Conservation (phyloP, 345 rosid genomes). For the Acer negundo region DNA sequence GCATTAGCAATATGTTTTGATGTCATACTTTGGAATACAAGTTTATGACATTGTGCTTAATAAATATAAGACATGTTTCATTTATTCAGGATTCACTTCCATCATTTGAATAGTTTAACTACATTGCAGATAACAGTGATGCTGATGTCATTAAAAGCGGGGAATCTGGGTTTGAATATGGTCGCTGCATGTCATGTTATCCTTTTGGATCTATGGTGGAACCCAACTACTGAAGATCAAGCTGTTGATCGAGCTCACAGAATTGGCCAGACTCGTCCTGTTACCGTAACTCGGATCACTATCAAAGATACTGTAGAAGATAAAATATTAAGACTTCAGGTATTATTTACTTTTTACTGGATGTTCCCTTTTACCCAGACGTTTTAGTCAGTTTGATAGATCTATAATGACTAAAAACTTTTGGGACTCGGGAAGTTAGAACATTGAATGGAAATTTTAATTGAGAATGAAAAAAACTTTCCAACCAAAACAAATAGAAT, state of each 20-base stretch:
- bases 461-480: not conserved
- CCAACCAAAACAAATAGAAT: not conserved
- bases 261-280: constrained; percentile 96
- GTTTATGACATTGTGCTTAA: constrained; percentile 8
- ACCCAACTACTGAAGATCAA: constrained; percentile 97
- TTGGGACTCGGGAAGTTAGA: constrained; percentile 6
- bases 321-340: constrained; percentile 88
- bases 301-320: constrained; percentile 86
- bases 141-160: constrained; percentile 97
- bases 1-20: not conserved
- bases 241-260: constrained; percentile 98
- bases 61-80: not conserved
- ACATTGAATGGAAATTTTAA: not conserved
- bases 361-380: not conserved
- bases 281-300: constrained; percentile 87
- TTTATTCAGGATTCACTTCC: not conserved
- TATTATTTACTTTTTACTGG: constrained; percentile 26
- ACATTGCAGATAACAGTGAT: constrained; percentile 70
- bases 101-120: constrained; percentile 17
- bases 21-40: not conserved
- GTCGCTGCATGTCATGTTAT: constrained; percentile 95
- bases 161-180: constrained; percentile 97
- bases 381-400: not conserved
- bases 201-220: constrained; percentile 98
- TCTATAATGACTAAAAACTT: not conserved